Evolutionary conservation across 2,329 filamentous ascomycete species (phyloP).

Genomic region (Nothomitra cinnamomea): DNA sequence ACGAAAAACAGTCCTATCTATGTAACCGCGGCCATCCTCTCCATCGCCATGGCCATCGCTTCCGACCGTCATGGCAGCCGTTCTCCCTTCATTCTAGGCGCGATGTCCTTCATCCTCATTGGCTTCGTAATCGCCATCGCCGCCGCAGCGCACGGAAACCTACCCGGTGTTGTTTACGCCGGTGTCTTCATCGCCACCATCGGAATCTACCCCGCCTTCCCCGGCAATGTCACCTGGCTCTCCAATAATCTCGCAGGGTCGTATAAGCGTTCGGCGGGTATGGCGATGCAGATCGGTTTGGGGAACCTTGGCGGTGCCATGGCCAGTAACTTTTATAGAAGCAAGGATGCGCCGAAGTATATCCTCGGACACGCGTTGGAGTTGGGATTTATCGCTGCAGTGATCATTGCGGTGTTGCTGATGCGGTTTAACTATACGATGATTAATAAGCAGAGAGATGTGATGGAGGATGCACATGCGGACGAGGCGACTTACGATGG

Average conservation of each 20-base stretch:
- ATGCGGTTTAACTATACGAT: too few relatives aligned
- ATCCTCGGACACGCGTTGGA: constrained; percentile 34
- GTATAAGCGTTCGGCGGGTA: constrained; percentile 29
- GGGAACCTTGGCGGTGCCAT: constrained; percentile 53
- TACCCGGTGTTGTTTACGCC: constrained; percentile 46
- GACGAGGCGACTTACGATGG: too few relatives aligned
- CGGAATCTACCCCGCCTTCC: constrained; percentile 77
- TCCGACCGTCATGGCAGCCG: constrained; percentile 61
- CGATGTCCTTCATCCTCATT: constrained; percentile 50
- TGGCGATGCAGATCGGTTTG: constrained; percentile 32
- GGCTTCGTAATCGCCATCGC: constrained; percentile 67
- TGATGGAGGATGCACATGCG: too few relatives aligned
- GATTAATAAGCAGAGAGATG: too few relatives aligned
- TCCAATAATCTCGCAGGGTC: constrained; percentile 37
- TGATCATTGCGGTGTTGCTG: constrained; percentile 24
- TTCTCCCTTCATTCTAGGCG: constrained; percentile 52
- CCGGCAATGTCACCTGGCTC: constrained; percentile 49
- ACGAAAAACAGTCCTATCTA: constrained; percentile 37
- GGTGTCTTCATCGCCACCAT: constrained; percentile 68
- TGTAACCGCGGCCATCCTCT: constrained; percentile 61
- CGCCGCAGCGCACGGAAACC: constrained; percentile 50
- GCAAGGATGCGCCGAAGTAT: constrained; percentile 30
- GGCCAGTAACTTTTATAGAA: constrained; percentile 38
- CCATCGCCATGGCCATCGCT: constrained; percentile 53
- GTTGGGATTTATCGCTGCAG: constrained; percentile 21